Evolutionary conservation across 257 asterid genomes (phyloP).

Genomic region (Salvia splendens): DNA sequence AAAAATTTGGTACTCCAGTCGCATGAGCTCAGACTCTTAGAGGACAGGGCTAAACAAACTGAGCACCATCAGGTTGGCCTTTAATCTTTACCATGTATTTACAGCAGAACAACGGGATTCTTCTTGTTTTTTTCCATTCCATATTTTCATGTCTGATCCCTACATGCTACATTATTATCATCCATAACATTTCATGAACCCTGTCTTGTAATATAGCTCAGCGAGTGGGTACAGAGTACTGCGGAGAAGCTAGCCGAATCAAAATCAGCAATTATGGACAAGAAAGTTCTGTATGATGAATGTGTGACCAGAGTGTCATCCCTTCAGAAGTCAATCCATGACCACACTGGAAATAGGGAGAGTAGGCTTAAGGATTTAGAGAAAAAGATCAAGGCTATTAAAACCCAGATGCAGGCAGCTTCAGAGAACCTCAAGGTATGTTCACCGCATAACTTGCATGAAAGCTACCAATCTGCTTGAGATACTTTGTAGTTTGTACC

Average conservation of each 20-base stretch:
- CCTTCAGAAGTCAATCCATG: constrained; percentile 75
- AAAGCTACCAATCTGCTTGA: constrained; percentile 21
- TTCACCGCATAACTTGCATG: constrained; percentile 22
- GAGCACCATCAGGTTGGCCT: constrained; percentile 93
- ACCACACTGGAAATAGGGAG: constrained; percentile 84
- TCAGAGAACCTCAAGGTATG: constrained; percentile 77
- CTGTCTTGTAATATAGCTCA: constrained; percentile 57
- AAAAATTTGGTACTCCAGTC: constrained; percentile 84
- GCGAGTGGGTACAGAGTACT: constrained; percentile 75
- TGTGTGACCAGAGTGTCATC: constrained; percentile 69
- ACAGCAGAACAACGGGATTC: constrained; percentile 8
- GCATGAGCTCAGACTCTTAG: constrained; percentile 80
- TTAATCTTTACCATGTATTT: constrained; percentile 24
- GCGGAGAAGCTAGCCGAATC: constrained; percentile 83
- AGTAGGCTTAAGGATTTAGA: constrained; percentile 78
- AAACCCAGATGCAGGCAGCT: constrained; percentile 74
- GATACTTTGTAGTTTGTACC: background rate
- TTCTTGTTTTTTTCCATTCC: constrained; percentile 25
- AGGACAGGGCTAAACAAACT: constrained; percentile 86
- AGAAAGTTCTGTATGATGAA: constrained; percentile 54
- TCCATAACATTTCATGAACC: constrained; percentile 11
- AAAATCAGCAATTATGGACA: constrained; percentile 60
- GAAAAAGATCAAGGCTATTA: constrained; percentile 68
- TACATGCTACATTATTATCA: constrained; percentile 7
- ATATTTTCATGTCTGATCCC: constrained; percentile 6